These are phyloP conservation scores for Tetramitus jugosus DNA, from an alignment of 208 protist species.

Conservation along the genomic window DNA sequence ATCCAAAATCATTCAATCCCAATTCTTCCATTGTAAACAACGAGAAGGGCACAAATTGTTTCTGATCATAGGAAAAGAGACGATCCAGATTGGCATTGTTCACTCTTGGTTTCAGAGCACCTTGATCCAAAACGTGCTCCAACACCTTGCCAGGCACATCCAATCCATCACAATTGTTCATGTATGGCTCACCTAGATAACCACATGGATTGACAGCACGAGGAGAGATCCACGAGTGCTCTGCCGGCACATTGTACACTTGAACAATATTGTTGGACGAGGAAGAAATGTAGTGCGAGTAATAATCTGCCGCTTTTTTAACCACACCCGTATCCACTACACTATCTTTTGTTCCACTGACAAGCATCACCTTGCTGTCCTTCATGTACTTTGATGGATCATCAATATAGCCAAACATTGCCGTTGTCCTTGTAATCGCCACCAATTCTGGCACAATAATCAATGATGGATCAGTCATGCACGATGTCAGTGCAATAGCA, in stretches of 20 bases:
- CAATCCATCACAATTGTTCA: too few species aligned
- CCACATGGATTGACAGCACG: neutral
- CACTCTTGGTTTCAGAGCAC: too few species aligned
- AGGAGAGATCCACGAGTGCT: neutral
- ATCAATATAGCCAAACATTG: conserved; percentile 22
- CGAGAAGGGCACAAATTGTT: neutral
- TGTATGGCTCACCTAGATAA: too few species aligned
- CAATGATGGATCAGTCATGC: neutral
- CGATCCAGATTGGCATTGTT: too few species aligned
- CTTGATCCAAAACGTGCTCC: too few species aligned
- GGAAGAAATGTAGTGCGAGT: neutral
- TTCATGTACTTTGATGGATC: neutral
- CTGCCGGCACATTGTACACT: too few species aligned
- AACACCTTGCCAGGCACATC: too few species aligned
- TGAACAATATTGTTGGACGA: neutral
- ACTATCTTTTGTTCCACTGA: conserved; percentile 25
- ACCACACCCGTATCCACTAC: conserved; percentile 12
- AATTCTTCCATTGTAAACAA: neutral
- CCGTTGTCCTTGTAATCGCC: neutral
- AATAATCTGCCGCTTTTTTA: too few species aligned
- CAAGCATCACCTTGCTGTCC: conserved; percentile 15
- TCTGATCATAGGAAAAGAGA: too few species aligned
- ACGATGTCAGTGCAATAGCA: neutral
- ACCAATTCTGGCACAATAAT: neutral
- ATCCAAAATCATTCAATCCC: neutral